Evolutionary conservation across 2,329 filamentous ascomycete species (phyloP), one percentile per base, ranked within the genome.

Genomic region (Didymella pinodella): DNA sequence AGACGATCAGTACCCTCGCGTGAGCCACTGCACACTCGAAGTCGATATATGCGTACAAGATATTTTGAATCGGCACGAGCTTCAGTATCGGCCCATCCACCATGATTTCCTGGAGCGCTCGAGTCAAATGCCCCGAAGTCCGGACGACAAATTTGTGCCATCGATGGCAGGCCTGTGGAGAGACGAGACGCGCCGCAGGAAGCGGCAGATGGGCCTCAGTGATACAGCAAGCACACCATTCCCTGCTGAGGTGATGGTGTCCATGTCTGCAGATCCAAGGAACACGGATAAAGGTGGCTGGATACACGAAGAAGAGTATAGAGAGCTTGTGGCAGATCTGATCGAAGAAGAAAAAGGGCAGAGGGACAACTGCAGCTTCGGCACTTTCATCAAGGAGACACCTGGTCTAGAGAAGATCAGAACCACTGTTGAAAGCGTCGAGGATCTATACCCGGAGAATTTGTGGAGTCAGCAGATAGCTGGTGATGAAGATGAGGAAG

Each of bases 141-240:
- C 83, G 0, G 88, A 91, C 64, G 82, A 93, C 71, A 97, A 96
- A 71, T 83, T 97, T 11, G 93, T 99, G 5, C 88, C 92, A 71
- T 99, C 95, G 64, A 94, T 99, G 91, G 93, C 92, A 54, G 90
- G 91, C 0, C 79, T 99, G 2, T 99, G 95, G 95, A 88, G 88
- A 72, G 92, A 97, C 67, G 95, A 98, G 76, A 92, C 90, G 0
- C 88, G 87, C 58, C 86, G 93, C 44, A 86, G 93, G 31, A 94
- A 91, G 75, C 83, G 85, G 47, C 86, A 85, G 45, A 89, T 94
- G 85, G 85, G 87, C 2, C 81, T 89, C 46, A 79, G 79, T 6
- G 82, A 87, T 63, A 83, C 87, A 31, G 86, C 83, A 5, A 91
- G 87, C 68, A 94, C 86, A 61, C 91, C 92, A 0, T 97, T 97